These are phyloP conservation scores for Suillus decipiens DNA, from an alignment of 768 basidiomycete genomes.

Conservation along the genomic window DNA sequence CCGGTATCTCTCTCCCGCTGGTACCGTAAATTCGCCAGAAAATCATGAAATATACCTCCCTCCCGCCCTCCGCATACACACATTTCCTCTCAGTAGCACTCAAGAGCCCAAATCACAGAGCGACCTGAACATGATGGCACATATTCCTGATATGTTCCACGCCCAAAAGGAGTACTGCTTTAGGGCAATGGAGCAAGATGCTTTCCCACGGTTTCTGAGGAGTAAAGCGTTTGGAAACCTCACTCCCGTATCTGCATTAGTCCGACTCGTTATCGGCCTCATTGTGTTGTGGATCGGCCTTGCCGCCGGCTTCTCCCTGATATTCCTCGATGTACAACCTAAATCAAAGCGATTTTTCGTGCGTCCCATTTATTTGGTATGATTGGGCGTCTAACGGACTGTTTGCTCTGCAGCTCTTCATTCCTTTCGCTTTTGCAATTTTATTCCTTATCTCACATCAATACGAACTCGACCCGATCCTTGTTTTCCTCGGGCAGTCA, in stretches of 20 bases:
- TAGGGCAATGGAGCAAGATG: constrained; percentile 94
- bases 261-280: constrained; percentile 83
- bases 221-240: constrained; percentile 98
- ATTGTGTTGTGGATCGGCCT: constrained; percentile 95
- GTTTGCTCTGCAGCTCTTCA: constrained; percentile 69
- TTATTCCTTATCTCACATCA: constrained; percentile 94
- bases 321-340: constrained; percentile 92
- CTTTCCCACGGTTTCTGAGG: constrained; percentile 90
- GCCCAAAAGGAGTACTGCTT: constrained; percentile 97
- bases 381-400: constrained; percentile 3
- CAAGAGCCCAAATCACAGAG: constrained; percentile 68
- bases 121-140: constrained; percentile 78
- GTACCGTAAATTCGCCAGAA: constrained; percentile 74
- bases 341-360: constrained; percentile 95
- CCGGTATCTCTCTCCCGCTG: constrained; percentile 86
- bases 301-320: constrained; percentile 83
- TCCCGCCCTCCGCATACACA: constrained; percentile 85
- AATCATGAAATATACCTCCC: constrained; percentile 99
- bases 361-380: constrained; percentile 39
- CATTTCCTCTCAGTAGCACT: constrained; percentile 79
- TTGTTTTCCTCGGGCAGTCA: constrained; percentile 90
- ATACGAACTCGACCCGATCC: constrained; percentile 95
- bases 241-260: constrained; percentile 86
- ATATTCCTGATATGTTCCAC: constrained; percentile 96
- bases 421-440: constrained; percentile 88